Evolutionary conservation across 441 rosid genomes (phyloP).

Genomic region (Breynia disticha): DNA sequence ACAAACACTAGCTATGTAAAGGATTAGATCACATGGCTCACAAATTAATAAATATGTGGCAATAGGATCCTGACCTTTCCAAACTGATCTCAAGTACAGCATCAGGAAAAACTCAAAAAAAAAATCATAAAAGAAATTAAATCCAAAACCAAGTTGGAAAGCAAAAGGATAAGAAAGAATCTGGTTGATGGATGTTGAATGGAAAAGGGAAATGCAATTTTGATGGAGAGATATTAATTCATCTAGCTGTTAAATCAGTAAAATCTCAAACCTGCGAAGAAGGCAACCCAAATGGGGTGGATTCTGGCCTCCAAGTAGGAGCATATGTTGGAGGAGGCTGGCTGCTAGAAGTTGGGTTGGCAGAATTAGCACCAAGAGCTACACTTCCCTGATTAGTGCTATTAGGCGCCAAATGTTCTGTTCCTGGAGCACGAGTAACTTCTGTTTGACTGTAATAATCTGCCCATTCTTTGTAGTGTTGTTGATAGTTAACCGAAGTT

Average conservation of each 20-base stretch:
- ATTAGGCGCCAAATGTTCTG: conserved; percentile 57
- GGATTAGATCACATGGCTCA: no score
- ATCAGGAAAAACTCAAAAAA: no score
- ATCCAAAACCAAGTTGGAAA: no score
- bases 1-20: no score
- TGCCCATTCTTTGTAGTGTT: conserved; percentile 77
- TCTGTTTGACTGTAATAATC: conserved; percentile 84
- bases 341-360: conserved; percentile 45
- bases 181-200: no score
- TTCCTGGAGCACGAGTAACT: conserved; percentile 97
- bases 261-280: conserved; percentile 60
- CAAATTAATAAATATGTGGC: no score
- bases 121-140: no score
- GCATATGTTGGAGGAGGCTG: conserved; percentile 43
- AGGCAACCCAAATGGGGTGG: conserved; percentile 42
- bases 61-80: no score
- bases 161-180: no score
- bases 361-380: conserved; percentile 46
- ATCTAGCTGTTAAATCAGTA: not conserved
- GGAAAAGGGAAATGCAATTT: no score
- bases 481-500: conserved; percentile 58
- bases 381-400: conserved; percentile 47
- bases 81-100: no score
- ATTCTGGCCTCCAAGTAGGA: conserved; percentile 67
- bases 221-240: no score